Base-by-base conservation (phyloP, 192 early-diverging fungal species). In the Helicostylum pulchrum region DNA sequence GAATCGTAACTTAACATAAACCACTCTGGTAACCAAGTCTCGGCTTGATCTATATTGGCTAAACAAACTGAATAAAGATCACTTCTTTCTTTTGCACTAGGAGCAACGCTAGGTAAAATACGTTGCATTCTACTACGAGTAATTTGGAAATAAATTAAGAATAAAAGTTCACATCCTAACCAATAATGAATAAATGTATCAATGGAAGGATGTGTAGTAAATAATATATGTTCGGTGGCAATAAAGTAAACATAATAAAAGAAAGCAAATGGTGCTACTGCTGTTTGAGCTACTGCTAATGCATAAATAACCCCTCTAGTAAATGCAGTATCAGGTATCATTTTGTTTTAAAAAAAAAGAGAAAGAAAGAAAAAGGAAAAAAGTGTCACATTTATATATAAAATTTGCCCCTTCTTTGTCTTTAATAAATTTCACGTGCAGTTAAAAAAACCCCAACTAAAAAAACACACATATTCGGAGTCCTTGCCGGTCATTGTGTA, bases 41-140 rank as follows among this genome's bases (percentile, higher is more conserved):
- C 20, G 7, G 62, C 46, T 36, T 73, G 47, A 9, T 62, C 61
- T 9, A 67, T 42, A 58, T 59, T 59, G 9, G 34, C 66, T 4
- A 73, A 9, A 47, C 72, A 73, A 0, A 53, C 19, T 5, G 31
- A 32, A 31, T 63, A 62, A 2, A 73, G 55, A 6, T 59, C 32
- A 14, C 55, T 20, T 32, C 62, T 36, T 47, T 67, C 65, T 48
- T 67, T 53, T 19, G 34, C 7, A 9, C 59, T 59, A 12, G 59
- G 44, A 3, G 21, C 32, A 0, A 63, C 61, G 15, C 34, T 17
- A 19, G 46, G 47, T 30, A 49, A 21, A 15, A 32, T 31, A 7
- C 55, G 72, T 59, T 73, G 72, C 68, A 67, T 64, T 30, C 72
- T 65, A 50, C 52, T 67, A 14, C 45, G 36, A 10, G 72, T 67